Evolutionary conservation across 345 rosid genomes (phyloP).

Genomic region (Odontarrhena argentea): DNA sequence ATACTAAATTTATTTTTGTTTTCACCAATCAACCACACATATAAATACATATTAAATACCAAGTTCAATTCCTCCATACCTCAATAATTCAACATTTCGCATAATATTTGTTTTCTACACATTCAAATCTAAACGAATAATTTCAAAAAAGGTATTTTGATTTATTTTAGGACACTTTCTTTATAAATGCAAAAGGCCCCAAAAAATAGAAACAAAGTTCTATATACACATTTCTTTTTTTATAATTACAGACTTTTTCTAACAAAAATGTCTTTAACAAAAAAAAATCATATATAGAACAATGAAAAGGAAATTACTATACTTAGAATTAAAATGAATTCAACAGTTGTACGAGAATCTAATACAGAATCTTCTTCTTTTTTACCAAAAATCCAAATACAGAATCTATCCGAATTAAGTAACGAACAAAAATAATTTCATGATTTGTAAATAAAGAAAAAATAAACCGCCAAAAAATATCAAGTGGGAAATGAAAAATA

Average conservation of each 20-base stretch:
- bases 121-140: too few relatives aligned
- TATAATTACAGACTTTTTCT: not conserved
- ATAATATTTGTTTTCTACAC: too few relatives aligned
- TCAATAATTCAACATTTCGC: too few relatives aligned
- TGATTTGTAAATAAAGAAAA: not conserved
- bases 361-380: not conserved
- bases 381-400: not conserved
- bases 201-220: not conserved
- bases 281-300: not conserved
- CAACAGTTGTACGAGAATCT: not conserved
- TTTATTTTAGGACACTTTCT: not conserved
- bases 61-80: too few relatives aligned
- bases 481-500: not conserved
- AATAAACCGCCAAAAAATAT: slow-evolving; percentile 12
- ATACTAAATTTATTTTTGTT: too few relatives aligned
- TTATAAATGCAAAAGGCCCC: slow-evolving; percentile 8
- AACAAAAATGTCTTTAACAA: not conserved
- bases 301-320: not conserved
- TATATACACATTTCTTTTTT: not conserved
- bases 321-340: not conserved
- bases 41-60: too few relatives aligned
- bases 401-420: slow-evolving; percentile 16
- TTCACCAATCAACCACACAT: too few relatives aligned
- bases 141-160: not conserved
- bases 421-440: not conserved